Evolutionary conservation across 2,329 filamentous ascomycete species (phyloP).

Genomic region (Colletotrichum chlorophyti): DNA sequence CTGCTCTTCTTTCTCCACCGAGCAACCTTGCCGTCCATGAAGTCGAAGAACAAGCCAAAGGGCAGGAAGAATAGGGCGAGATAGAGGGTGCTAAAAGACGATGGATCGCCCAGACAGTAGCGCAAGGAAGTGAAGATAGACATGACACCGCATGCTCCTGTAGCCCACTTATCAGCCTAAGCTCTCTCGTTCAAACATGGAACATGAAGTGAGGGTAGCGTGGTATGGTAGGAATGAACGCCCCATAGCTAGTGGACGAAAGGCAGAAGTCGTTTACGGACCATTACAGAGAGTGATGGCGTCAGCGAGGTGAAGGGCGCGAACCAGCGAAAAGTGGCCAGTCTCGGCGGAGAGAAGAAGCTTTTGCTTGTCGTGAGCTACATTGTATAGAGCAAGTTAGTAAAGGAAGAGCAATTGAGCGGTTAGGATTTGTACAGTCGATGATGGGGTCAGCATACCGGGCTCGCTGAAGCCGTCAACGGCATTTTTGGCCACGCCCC

Average conservation of each 20-base stretch:
- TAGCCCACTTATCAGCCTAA: conserved; percentile 4
- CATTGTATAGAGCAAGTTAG: too few relatives aligned
- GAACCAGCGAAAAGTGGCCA: conserved; percentile 75
- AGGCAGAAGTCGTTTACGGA: too few relatives aligned
- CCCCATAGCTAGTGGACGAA: too few relatives aligned
- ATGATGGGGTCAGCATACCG: conserved; percentile 38
- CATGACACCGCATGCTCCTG: conserved; percentile 77
- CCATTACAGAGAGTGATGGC: conserved; percentile 85
- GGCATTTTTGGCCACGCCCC: conserved; percentile 44
- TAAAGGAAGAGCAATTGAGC: too few relatives aligned
- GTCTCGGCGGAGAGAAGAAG: conserved; percentile 72
- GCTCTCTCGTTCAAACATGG: neutral
- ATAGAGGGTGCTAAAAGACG: conserved; percentile 75
- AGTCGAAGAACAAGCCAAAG: conserved; percentile 95
- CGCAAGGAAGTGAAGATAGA: conserved; percentile 94
- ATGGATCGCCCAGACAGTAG: conserved; percentile 80
- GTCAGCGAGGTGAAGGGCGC: conserved; percentile 79
- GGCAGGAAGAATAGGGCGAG: conserved; percentile 86
- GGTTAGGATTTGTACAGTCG: too few relatives aligned
- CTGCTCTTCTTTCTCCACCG: conserved; percentile 97
- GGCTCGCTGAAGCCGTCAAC: conserved; percentile 35
- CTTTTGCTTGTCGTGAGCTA: conserved; percentile 78
- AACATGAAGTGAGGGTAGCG: too few relatives aligned
- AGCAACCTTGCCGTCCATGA: conserved; percentile 96
- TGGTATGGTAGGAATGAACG: too few relatives aligned